A percentile compares a stretch with the other conserved stretches of the same genome.
Conservation (phyloP, 106 monocot genomes). For the Amphibolis antarctica region DNA sequence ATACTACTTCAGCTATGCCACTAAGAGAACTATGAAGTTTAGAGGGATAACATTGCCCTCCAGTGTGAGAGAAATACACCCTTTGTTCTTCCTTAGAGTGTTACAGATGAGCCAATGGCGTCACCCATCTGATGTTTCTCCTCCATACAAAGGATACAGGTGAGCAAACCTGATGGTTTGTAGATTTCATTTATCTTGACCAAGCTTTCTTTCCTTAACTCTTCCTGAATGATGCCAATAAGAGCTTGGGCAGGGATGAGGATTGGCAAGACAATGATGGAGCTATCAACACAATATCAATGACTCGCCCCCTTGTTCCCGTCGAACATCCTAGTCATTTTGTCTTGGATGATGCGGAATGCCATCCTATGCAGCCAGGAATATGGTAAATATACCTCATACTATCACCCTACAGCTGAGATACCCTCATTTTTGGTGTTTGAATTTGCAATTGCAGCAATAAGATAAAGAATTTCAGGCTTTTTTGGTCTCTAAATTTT, state of each 20-base stretch:
- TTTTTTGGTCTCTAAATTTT: no score
- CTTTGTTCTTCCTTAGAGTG: constrained; percentile 54
- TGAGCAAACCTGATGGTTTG: constrained; percentile 10
- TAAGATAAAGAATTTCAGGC: no score
- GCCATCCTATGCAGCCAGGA: constrained; percentile 21
- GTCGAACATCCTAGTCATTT: constrained; percentile 23
- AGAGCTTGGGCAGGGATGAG: constrained; percentile 16
- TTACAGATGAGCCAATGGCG: constrained; percentile 79
- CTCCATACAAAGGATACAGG: constrained; percentile 77
- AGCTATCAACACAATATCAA: constrained; percentile 25
- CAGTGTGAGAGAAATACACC: constrained; percentile 46
- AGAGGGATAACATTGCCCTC: constrained; percentile 54
- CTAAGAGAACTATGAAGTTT: constrained; percentile 59
- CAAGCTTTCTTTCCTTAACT: not conserved
- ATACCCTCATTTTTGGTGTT: not conserved
- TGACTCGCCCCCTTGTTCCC: constrained; percentile 25
- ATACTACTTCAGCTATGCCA: constrained; percentile 85
- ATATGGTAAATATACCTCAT: constrained; percentile 16
- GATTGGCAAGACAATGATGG: constrained; percentile 34
- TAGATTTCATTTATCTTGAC: not conserved
- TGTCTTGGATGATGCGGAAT: constrained; percentile 18
- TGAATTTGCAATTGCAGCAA: not conserved
- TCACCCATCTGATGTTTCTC: constrained; percentile 27
- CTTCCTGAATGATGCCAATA: not conserved
- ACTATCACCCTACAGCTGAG: not conserved